These are phyloP conservation scores for Escovopsis sp. DNA, from an alignment of 2,329 filamentous ascomycete genomes.

Conservation along the genomic window DNA sequence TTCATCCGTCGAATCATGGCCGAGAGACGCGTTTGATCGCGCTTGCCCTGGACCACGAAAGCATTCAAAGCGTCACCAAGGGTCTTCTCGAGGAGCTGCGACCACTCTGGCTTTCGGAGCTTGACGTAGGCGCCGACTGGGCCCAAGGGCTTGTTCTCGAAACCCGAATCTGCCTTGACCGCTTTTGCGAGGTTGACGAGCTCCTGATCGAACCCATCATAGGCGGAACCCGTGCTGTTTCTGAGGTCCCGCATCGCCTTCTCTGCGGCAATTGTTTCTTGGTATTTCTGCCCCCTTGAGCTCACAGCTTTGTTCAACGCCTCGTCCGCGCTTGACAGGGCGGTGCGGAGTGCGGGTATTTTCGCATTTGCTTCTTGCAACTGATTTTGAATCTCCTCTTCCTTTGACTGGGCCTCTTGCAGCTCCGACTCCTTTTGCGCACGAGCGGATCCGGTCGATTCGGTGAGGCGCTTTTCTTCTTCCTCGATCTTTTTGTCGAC, in stretches of 20 bases:
- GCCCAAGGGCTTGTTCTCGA: conserved; percentile 60
- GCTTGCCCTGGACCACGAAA: conserved; percentile 69
- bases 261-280: conserved; percentile 40
- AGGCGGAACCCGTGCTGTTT: conserved; percentile 39
- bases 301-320: conserved; percentile 17
- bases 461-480: conserved; percentile 48
- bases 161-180: conserved; percentile 57
- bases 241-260: conserved; percentile 34
- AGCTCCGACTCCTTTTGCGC: conserved; percentile 45
- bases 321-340: conserved; percentile 17
- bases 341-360: conserved; percentile 20
- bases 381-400: conserved; percentile 13
- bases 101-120: conserved; percentile 70
- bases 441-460: conserved; percentile 55
- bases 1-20: conserved; percentile 45
- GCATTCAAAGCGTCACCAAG: conserved; percentile 56
- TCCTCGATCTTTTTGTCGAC: conserved; percentile 33
- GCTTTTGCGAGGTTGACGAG: conserved; percentile 49
- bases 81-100: conserved; percentile 61
- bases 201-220: conserved; percentile 47
- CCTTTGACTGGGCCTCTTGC: conserved; percentile 13
- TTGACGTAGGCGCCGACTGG: conserved; percentile 69
- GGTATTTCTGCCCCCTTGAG: conserved; percentile 29
- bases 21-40: conserved; percentile 57
- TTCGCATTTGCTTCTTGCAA: conserved; percentile 16